These are phyloP conservation scores for Stephania japonica DNA, from an alignment of 164 flowering plant species.

Conservation along the genomic window DNA sequence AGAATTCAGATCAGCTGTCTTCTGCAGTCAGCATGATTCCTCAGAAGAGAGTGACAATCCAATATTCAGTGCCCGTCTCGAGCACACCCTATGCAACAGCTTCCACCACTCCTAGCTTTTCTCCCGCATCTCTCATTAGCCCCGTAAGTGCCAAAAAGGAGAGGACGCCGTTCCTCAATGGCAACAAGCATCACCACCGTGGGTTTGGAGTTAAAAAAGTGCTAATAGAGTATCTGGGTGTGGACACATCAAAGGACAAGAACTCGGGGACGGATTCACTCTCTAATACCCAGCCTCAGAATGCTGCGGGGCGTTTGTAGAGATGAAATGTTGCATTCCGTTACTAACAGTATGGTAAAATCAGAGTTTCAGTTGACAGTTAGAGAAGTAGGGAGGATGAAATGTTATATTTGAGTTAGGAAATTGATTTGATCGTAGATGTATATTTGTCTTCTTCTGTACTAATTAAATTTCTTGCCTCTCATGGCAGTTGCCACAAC, in stretches of 20 bases:
- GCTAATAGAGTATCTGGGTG: conserved; percentile 67
- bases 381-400: background rate
- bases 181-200: conserved; percentile 41
- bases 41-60: conserved; percentile 55
- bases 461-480: too few species aligned
- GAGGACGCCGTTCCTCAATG: conserved; percentile 49
- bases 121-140: conserved; percentile 54
- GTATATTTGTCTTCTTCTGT: background rate
- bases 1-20: conserved; percentile 50
- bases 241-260: conserved; percentile 43
- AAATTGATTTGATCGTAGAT: background rate
- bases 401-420: background rate
- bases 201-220: conserved; percentile 74
- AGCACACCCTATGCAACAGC: conserved; percentile 66
- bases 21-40: conserved; percentile 44
- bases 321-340: background rate
- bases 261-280: conserved; percentile 16
- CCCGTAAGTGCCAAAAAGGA: conserved; percentile 39
- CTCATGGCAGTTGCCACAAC: background rate
- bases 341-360: background rate
- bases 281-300: background rate
- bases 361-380: background rate
- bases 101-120: conserved; percentile 44
- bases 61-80: conserved; percentile 50
- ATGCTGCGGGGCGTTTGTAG: background rate